Base-by-base conservation (phyloP, 768 basidiomycete genomes). In the Coprinopsis cinerea region DNA sequence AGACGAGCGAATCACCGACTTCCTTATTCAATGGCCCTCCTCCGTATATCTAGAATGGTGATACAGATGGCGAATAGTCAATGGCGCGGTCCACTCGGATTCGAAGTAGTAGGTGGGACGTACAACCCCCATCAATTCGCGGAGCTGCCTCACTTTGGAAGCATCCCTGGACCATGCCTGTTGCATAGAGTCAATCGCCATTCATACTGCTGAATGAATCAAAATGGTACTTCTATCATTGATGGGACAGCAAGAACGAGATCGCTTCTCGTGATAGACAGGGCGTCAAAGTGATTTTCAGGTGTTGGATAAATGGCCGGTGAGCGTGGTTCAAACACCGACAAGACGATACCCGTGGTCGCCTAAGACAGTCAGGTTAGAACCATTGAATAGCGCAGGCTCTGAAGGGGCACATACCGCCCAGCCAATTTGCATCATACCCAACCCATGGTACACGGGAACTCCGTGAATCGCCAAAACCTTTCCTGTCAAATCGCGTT, bases 401-500 rank as follows among this genome's bases (percentile, higher is more conserved):
- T 34, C 24, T 18, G 6, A 22, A 15, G 25, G 13, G 26, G 24
- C 5, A 49, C 47, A 11, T 32, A 55, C 53, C 24, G 46, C 42
- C 26, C 57, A 44, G 28, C 43, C 35, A 26, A 65, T 55, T 30
- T 64, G 57, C 18, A 61, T 34, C 9, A 66, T 22, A 3, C 67
- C 67, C 60, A 65, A 57, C 20, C 59, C 63, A 39, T 66, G 65
- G 45, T 63, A 69, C 48, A 65, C 58, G 2, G 65, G 67, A 53
- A 66, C 57, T 25, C 55, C 56, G 39, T 66, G 64, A 26, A 59
- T 52, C 1, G 61, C 58, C 36, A 67, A 20, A 18, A 52, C 30
- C 42, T 49, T 40, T 23, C 60, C 53, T 1, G 60, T 58, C 18
- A 66, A 44, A 45, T 66, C 59, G 1, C 55, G 51, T 5, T 61